Conservation (phyloP, 441 rosid species). For the Theobroma grandiflorum region DNA sequence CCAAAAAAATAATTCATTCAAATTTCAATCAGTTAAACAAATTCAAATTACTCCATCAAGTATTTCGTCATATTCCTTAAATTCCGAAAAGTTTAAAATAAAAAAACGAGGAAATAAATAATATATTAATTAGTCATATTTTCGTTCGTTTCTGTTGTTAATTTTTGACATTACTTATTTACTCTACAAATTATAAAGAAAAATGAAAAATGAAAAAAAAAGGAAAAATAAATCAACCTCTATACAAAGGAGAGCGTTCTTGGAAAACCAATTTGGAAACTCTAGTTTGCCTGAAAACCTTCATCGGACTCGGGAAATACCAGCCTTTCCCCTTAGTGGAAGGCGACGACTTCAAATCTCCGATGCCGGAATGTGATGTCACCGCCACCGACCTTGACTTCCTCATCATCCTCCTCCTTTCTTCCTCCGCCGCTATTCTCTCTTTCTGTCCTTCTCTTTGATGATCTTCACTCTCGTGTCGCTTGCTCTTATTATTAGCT, state of each 20-base stretch:
- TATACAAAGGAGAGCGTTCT: slow-evolving; percentile 58
- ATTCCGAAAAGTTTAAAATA: background rate
- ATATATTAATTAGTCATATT: background rate
- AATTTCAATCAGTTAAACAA: background rate
- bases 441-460: slow-evolving; percentile 27
- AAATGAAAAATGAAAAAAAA: background rate
- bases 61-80: background rate
- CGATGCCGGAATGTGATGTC: slow-evolving; percentile 30
- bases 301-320: slow-evolving; percentile 71
- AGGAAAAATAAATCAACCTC: slow-evolving; percentile 44
- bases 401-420: slow-evolving; percentile 52
- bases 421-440: slow-evolving; percentile 34
- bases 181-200: background rate
- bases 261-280: slow-evolving; percentile 45
- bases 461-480: slow-evolving; percentile 5
- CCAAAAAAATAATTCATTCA: background rate
- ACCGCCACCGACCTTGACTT: slow-evolving; percentile 54
- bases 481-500: slow-evolving; percentile 27
- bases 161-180: background rate
- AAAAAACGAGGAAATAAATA: background rate
- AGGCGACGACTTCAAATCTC: slow-evolving; percentile 40
- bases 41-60: too few species aligned
- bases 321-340: slow-evolving; percentile 44
- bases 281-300: slow-evolving; percentile 57
- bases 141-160: slow-evolving; percentile 19